Evolutionary conservation across 257 asterid species (phyloP), one percentile per base, ranked within the genome.

Genomic region (Petunia axillaris): DNA sequence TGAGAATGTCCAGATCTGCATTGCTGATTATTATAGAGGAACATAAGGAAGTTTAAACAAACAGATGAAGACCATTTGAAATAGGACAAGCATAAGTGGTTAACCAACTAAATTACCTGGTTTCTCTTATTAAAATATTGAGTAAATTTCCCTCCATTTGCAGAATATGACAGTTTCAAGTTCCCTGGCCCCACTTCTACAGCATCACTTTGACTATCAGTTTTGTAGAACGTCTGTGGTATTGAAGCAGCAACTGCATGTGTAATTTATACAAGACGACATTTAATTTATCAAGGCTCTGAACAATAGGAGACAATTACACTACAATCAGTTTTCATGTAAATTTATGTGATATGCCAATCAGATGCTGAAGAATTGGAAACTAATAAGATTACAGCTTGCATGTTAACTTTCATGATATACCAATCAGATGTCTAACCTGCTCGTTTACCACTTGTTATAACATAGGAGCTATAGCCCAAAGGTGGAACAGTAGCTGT

Each of bases 121-220:
- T 80, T 95, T 90, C 64, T 90, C 62, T 79, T 80, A 71, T 95
- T 93, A 81, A 88, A 52, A 84, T 92, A 93, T 81, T 84, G 91
- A 39, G 74, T 73, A 39, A 91, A 93, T 82, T 87, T 91, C 74
- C 97, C 98, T 75, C 89, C 87, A 13, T 82, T 85, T 86, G 88
- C 93, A 67, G 97, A 89, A 87, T 84, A 95, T 67, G 84, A 78
- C 79, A 95, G 96, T 89, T 89, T 95, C 95, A 95, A 88, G 83
- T 87, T 78, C 64, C 98, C 98, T 7, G 93, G 81, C 60, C 99
- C 99, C 46, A 92, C 88, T 89, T 88, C 91, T 71, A 95, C 86
- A 41, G 64, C 82, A 81, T 85, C 88, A 60, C 66, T 79, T 85
- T 87, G 91, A 81, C 86, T 84, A 57, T 68, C 86, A 73, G 83